A percentile compares a stretch with the other conserved stretches of the same genome.
These are phyloP conservation scores for Ophiocordyceps camponoti-rufipedis DNA, from an alignment of 2,329 filamentous ascomycete species.

Conservation along the genomic window DNA sequence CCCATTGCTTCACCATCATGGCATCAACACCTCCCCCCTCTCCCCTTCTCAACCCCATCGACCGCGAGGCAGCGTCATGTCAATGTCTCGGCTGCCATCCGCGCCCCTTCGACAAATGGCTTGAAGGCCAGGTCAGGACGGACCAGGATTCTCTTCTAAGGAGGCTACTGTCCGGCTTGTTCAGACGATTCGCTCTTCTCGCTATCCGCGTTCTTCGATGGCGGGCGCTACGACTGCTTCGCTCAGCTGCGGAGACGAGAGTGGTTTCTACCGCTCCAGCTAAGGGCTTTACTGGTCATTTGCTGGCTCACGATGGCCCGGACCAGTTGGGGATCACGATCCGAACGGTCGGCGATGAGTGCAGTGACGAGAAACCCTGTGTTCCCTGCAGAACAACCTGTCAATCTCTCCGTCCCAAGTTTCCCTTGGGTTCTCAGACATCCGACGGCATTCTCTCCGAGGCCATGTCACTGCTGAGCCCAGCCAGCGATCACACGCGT, in stretches of 20 bases:
- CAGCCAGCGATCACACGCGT: neutral
- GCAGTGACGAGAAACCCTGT: neutral
- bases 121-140: neutral
- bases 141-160: neutral
- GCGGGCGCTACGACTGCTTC: neutral
- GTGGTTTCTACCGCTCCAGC: neutral
- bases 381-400: neutral
- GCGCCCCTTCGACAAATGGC: neutral
- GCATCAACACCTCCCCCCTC: neutral
- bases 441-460: neutral
- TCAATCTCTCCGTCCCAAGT: neutral
- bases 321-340: neutral
- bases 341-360: neutral
- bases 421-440: neutral
- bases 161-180: neutral
- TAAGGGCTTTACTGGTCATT: neutral
- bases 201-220: neutral
- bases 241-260: neutral
- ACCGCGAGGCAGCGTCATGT: neutral
- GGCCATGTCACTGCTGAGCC: neutral
- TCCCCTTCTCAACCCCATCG: neutral
- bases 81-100: neutral
- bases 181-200: neutral
- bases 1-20: too few species aligned
- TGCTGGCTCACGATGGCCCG: neutral